Conservation (phyloP, 1,139 yeast genomes). For the Suhomyces anneliseae region DNA sequence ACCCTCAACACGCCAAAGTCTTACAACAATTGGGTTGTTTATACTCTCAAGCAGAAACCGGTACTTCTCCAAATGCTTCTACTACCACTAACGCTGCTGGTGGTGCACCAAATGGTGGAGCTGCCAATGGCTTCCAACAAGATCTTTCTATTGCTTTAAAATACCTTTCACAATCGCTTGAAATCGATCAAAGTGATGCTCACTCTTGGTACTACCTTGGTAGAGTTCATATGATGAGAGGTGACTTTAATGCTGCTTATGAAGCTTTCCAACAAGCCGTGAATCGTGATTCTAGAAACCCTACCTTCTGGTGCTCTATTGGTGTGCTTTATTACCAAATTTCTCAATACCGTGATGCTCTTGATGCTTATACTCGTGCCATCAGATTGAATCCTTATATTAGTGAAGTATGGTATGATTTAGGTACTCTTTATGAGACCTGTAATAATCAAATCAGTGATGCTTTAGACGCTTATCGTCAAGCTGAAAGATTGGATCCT, state of each 20-base stretch:
- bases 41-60: conserved; percentile 71
- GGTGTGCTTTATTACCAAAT: conserved; percentile 96
- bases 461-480: conserved; percentile 94
- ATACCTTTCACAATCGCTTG: conserved; percentile 81
- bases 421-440: conserved; percentile 94
- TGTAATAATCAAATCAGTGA: conserved; percentile 94
- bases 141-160: conserved; percentile 83
- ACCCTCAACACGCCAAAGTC: conserved; percentile 94
- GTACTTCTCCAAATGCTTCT: conserved; percentile 27
- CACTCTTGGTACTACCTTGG: conserved; percentile 97
- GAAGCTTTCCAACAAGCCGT: conserved; percentile 99
- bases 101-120: conserved; percentile 32
- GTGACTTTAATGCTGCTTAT: conserved; percentile 93
- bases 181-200: conserved; percentile 87
- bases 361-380: conserved; percentile 96
- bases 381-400: conserved; percentile 93
- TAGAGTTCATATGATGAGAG: conserved; percentile 93
- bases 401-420: conserved; percentile 97
- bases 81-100: neutral
- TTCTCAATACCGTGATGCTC: conserved; percentile 92
- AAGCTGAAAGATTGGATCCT: conserved; percentile 94
- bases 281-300: conserved; percentile 91
- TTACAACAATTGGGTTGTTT: conserved; percentile 95
- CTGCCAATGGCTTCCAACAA: conserved; percentile 38
- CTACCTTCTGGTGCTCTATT: conserved; percentile 98